phyloP scores from a whole-genome alignment of 2,329 filamentous ascomycete species.

The Apiospora malaysiana region DNA sequence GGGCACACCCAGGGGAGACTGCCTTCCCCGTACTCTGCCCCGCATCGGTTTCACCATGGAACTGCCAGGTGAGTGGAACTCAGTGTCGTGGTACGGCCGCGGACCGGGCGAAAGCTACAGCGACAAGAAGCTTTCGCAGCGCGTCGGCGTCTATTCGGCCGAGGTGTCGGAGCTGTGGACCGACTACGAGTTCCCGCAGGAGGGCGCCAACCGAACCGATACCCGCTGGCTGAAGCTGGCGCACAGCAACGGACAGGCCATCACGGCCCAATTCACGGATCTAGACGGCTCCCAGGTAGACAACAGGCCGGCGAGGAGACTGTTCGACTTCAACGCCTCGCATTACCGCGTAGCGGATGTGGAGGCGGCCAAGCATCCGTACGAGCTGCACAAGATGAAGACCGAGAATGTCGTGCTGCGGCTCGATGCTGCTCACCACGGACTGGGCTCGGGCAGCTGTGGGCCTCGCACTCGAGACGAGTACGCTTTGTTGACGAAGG shows the following conservation, averaged over 20 bases:
- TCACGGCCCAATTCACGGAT: slow-evolving; percentile 38
- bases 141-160: slow-evolving; percentile 55
- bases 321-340: slow-evolving; percentile 62
- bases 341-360: slow-evolving; percentile 59
- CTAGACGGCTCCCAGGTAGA: slow-evolving; percentile 32
- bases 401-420: slow-evolving; percentile 61
- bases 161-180: slow-evolving; percentile 59
- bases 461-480: slow-evolving; percentile 59
- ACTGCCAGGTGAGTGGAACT: slow-evolving; percentile 37
- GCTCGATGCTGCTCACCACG: slow-evolving; percentile 66
- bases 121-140: slow-evolving; percentile 69
- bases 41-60: slow-evolving; percentile 64
- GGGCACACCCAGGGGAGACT: slow-evolving; percentile 52
- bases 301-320: slow-evolving; percentile 39
- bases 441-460: slow-evolving; percentile 67
- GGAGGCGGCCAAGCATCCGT: slow-evolving; percentile 66
- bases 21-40: slow-evolving; percentile 63
- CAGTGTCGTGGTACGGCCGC: slow-evolving; percentile 66
- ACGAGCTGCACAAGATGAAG: slow-evolving; percentile 61
- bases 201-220: slow-evolving; percentile 69
- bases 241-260: slow-evolving; percentile 30
- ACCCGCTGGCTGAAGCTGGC: slow-evolving; percentile 61
- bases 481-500: slow-evolving; percentile 49
- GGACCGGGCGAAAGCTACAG: slow-evolving; percentile 72
- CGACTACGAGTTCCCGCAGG: slow-evolving; percentile 72